Evolutionary conservation across 768 basidiomycete genomes (phyloP), one percentile per base, ranked within the genome.

Genomic region (Epithele typhae): DNA sequence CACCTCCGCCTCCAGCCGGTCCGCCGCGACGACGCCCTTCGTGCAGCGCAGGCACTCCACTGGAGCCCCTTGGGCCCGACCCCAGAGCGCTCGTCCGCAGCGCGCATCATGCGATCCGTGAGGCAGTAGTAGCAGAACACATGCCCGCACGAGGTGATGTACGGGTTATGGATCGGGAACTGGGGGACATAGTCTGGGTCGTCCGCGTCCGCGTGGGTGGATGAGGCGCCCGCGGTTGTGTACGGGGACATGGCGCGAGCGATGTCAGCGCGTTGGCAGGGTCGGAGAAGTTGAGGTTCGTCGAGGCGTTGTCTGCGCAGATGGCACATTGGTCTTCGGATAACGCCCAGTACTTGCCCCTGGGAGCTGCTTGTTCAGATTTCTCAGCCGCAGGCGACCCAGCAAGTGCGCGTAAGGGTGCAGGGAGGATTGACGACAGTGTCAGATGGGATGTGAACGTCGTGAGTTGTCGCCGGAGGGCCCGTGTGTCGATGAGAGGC

Each of bases 111-210:
- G 51, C 82, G 81, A 59, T 89, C 87, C 12, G 90, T 78, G 34
- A 98, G 74, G 66, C 96, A 99, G 56, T 86, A 84, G 64, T 97
- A 99, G 67, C 96, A 98, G 68, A 94, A 99, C 12, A 78, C 63
- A 60, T 96, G 92, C 6, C 81, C 84, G 52, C 89, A 93, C 24
- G 84, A 82, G 25, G 92, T 82, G 40, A 85, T 67, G 60, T 95
- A 97, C 0, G 94, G 84, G 36, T 81, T 85, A 58, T 85, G 75
- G 51, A 95, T 79, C 3, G 90, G 86, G 58, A 25, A 73, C 55
- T 4, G 81, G 76, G 77, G 73, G 44, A 72, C 73, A 19, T 65
- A 65, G 27, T 69, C 72, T 36, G 57, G 59, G 40, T 45, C 55
- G n/a, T 37, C 38, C 10, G 25, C 10, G 23, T 34, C 18, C 3